phyloP scores from a whole-genome alignment of 116 monocot genomes.

The Thalassia testudinum region DNA sequence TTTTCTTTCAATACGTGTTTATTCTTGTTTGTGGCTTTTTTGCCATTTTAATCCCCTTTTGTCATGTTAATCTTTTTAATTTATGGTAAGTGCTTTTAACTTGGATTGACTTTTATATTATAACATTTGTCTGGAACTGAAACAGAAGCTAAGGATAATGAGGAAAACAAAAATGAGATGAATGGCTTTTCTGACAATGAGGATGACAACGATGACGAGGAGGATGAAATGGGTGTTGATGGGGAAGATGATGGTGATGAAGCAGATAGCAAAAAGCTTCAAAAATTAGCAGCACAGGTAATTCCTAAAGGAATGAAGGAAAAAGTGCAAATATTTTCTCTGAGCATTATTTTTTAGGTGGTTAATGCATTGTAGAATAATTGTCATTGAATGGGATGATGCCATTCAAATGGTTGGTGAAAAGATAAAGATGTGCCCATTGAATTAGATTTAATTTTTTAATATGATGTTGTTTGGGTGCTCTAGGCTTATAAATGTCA shows the following conservation, averaged over 20 bases:
- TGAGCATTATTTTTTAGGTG: no score
- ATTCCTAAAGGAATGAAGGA: no score
- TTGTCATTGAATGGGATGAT: no score
- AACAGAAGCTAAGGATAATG: constrained; percentile 47
- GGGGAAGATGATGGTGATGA: constrained; percentile 68
- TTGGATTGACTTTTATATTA: neutral
- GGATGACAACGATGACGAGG: constrained; percentile 37
- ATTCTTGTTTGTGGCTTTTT: neutral
- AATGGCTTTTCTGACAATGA: constrained; percentile 45
- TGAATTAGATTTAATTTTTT: no score
- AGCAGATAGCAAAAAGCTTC: constrained; percentile 36
- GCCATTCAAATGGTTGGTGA: no score
- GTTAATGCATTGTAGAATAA: no score
- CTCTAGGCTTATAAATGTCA: no score
- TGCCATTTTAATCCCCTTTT: neutral
- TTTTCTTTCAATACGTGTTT: neutral
- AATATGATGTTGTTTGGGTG: no score
- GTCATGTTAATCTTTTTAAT: neutral
- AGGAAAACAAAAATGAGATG: constrained; percentile 51
- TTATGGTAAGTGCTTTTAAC: neutral
- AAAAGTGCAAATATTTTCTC: no score
- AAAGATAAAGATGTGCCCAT: no score
- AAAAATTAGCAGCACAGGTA: constrained; percentile 52
- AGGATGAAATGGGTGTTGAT: constrained; percentile 34
- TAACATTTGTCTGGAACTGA: neutral